Percentiles rank a stretch among this genome's conserved stretches.
Conservation (phyloP, 2,329 filamentous ascomycete genomes). For the Cladophialophora immunda region DNA sequence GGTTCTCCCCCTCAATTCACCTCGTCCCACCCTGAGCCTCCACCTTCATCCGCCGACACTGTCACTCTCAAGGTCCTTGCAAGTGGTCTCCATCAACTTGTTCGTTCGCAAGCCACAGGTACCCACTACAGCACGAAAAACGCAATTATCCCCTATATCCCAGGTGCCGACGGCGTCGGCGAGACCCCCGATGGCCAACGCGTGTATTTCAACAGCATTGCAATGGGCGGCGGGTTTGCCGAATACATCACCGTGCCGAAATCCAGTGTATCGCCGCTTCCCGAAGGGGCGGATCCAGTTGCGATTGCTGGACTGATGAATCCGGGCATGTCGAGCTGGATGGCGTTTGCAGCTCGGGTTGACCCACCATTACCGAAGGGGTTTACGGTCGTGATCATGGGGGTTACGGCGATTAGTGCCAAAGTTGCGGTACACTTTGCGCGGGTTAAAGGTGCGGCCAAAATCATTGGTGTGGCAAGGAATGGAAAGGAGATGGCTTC, state of each 20-base stretch:
- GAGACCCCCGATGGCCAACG: constrained; percentile 53
- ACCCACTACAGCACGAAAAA: constrained; percentile 62
- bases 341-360: constrained; percentile 60
- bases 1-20: constrained; percentile 34
- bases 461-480: constrained; percentile 62
- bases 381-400: constrained; percentile 62
- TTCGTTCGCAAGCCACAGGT: constrained; percentile 62
- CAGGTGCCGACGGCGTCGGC: constrained; percentile 64
- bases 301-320: constrained; percentile 64
- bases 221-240: constrained; percentile 36
- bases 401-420: constrained; percentile 63
- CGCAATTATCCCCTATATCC: constrained; percentile 57
- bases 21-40: constrained; percentile 28
- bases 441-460: constrained; percentile 58
- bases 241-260: constrained; percentile 56
- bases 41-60: constrained; percentile 41
- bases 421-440: constrained; percentile 60
- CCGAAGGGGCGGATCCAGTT: constrained; percentile 54
- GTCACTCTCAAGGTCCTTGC: constrained; percentile 63
- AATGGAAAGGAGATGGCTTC: constrained; percentile 54
- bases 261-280: constrained; percentile 52
- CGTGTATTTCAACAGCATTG: constrained; percentile 60
- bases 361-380: constrained; percentile 47
- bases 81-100: constrained; percentile 62
- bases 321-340: constrained; percentile 65